Conservation (phyloP, 2,329 filamentous ascomycete species). For the Talaromyces atroroseus region DNA sequence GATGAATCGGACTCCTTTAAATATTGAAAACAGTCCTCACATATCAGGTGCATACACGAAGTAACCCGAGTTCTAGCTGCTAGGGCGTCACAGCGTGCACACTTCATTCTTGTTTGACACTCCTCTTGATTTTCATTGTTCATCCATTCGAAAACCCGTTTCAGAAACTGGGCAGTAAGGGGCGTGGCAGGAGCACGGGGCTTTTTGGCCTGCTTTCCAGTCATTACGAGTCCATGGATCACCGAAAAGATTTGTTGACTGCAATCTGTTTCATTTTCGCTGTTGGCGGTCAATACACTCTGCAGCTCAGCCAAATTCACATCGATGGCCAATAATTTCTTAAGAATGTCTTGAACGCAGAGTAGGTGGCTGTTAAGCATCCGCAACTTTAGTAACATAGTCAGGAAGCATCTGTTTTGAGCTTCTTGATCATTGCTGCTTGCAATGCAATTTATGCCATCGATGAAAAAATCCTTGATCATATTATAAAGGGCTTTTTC, state of each 20-base stretch:
- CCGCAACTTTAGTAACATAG: conserved; percentile 5
- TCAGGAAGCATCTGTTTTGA: conserved; percentile 10
- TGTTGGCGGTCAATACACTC: not conserved
- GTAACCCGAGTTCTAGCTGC: not conserved
- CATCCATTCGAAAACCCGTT: not conserved
- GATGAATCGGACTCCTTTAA: not conserved
- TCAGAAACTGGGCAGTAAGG: not conserved
- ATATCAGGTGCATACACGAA: conserved; percentile 7
- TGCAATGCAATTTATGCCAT: conserved; percentile 3
- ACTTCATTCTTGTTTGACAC: not conserved
- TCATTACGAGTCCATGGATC: not conserved
- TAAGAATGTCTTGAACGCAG: conserved; percentile 5
- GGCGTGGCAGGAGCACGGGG: not conserved
- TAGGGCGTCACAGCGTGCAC: not conserved
- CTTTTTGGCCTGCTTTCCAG: not conserved
- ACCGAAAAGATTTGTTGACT: not conserved
- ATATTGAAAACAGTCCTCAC: not conserved
- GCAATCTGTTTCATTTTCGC: not conserved
- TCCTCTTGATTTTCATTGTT: not conserved
- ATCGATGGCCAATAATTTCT: not conserved
- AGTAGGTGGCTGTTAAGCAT: conserved; percentile 12
- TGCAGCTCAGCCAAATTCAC: not conserved
- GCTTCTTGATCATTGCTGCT: not conserved
- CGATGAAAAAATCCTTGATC: not conserved
- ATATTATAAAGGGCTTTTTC: conserved; percentile 7